Evolutionary conservation across 2,329 filamentous ascomycete species (phyloP).

Genomic region (Epicoccum sorghinum): DNA sequence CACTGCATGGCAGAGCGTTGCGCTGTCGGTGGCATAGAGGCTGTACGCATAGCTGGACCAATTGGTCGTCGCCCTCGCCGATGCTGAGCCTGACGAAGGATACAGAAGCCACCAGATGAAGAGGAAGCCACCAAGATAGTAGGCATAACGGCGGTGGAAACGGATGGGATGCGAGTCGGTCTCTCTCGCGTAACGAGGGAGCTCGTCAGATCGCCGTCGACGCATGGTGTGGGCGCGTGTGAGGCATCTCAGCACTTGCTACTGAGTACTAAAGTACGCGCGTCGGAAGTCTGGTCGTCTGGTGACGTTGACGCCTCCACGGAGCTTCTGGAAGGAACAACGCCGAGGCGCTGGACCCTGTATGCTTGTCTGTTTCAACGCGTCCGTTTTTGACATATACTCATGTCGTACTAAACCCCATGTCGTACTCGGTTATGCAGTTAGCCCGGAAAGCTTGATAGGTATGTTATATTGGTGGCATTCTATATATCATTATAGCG

Average conservation of each 20-base stretch:
- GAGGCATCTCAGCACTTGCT: constrained; percentile 1
- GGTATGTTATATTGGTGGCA: neutral
- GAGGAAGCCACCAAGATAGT: constrained; percentile 35
- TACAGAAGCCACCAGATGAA: constrained; percentile 39
- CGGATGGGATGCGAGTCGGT: constrained; percentile 21
- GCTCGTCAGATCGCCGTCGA: constrained; percentile 42
- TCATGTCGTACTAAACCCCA: neutral
- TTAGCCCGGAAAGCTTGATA: neutral
- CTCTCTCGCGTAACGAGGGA: constrained; percentile 38
- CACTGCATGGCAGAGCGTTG: constrained; percentile 52
- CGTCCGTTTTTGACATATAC: neutral
- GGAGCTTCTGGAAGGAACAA: neutral
- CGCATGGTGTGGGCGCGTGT: constrained; percentile 33
- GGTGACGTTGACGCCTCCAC: neutral
- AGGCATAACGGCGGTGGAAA: constrained; percentile 37
- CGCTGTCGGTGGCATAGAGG: constrained; percentile 51
- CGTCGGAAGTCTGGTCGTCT: neutral
- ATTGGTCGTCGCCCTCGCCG: constrained; percentile 23
- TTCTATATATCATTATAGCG: neutral
- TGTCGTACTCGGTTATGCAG: neutral
- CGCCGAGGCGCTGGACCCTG: constrained; percentile 7
- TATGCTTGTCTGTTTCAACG: neutral
- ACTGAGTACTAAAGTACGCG: neutral
- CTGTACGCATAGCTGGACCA: constrained; percentile 52
- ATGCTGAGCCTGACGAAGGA: constrained; percentile 21